Evolutionary conservation across 768 basidiomycete species (phyloP), one percentile per base, ranked within the genome.

Genomic region (Leccinum pellstonianum): DNA sequence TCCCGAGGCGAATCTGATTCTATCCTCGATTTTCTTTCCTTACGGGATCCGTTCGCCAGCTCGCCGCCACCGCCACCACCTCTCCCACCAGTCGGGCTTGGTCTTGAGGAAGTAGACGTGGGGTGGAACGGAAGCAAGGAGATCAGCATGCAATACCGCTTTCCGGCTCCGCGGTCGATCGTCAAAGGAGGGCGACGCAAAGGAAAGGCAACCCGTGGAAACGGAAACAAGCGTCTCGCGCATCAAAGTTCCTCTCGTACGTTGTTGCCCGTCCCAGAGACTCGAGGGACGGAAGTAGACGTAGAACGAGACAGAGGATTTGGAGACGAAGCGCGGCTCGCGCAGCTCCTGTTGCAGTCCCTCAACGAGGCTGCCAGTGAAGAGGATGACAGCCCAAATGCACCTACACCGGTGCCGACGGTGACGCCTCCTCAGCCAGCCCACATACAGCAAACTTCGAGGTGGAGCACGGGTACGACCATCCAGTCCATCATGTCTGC

Each of bases 11-110:
- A 61, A 57, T 65, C 67, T 48, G 72, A 73, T 61, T 67, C 72
- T 41, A 23, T 66, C 0, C 62, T 72, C 21, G 73, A 73, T 62
- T 73, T 75, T 47, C 70, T 75, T 56, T 73, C 72, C 10, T 58
- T 73, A 62, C 70, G 70, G 52, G 73, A 73, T 55, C 73, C 73
- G 19, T 73, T 73, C 4, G 73, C 73, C 15, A 74, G 74, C 19
- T 67, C 62, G 1, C 72, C 72, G n/a, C 71, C 72, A 1, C 70
- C 62, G n/a, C 73, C 72, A 6, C 72, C 73, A 3, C 70, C 71
- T 37, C 55, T 70, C 10, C 70, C 70, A n/a, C 64, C 73, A 17
- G 19, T 66, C 0, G 65, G 63, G 15, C 66, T 75, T 29, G 70
- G 64, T 21, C 65, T 72, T 21, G 69, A 71, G 25, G 71, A 73